Percentiles rank a stretch among this genome's conserved stretches.
These are phyloP conservation scores for Fusarium tjaetaba DNA, from an alignment of 2,329 filamentous ascomycete genomes.

Conservation along the genomic window DNA sequence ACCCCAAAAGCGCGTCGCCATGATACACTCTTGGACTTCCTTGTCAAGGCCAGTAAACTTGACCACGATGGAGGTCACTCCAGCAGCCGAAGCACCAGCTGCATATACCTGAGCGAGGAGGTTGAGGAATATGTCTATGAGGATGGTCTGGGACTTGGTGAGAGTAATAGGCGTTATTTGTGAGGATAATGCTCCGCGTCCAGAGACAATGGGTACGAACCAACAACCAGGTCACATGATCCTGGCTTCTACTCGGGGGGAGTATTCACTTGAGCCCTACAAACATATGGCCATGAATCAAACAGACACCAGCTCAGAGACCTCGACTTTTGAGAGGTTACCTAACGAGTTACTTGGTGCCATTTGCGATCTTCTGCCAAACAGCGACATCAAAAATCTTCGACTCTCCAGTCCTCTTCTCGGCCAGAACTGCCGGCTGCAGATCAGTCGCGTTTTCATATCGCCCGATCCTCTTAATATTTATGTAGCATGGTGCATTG, in stretches of 20 bases:
- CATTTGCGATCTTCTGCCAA: not conserved
- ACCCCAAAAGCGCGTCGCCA: too few relatives aligned
- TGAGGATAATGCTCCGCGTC: not conserved
- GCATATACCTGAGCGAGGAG: not conserved
- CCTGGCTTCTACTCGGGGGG: too few relatives aligned
- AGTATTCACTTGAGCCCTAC: not conserved
- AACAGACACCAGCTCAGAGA: fast-evolving
- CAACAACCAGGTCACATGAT: not conserved
- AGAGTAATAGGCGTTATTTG: not conserved
- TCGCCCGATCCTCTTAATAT: not conserved
- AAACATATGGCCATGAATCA: not conserved
- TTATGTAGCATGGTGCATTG: fast-evolving
- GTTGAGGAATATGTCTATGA: not conserved
- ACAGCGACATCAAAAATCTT: not conserved
- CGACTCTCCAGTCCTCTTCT: not conserved
- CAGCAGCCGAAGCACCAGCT: not conserved
- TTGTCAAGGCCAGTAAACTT: too few relatives aligned
- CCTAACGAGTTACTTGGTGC: not conserved
- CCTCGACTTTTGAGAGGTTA: not conserved
- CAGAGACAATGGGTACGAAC: not conserved
- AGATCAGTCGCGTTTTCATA: not conserved
- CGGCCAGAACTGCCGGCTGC: not conserved
- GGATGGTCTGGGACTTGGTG: fast-evolving
- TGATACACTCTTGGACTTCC: too few relatives aligned
- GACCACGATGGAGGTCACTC: too few relatives aligned